Percentiles rank a stretch among this genome's conserved stretches.
These are phyloP conservation scores for Pestalotiopsis sp. DNA, from an alignment of 2,329 filamentous ascomycete species.

Conservation along the genomic window DNA sequence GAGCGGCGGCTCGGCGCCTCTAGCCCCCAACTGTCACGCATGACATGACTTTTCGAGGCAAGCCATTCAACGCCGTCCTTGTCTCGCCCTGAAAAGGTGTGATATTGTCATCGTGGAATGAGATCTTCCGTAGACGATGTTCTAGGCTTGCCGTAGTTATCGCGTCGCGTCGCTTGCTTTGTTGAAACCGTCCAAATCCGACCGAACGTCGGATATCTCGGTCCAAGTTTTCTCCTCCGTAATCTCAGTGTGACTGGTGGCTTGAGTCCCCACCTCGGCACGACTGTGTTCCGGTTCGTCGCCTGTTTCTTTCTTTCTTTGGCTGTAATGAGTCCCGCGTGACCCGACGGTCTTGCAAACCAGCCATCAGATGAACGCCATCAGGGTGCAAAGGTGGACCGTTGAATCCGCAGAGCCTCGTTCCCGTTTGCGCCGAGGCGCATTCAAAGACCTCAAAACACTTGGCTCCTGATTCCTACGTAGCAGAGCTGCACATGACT, in stretches of 20 bases:
- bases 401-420: conserved; percentile 14
- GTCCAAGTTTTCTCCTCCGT: conserved; percentile 10
- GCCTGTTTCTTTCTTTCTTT: conserved; percentile 41
- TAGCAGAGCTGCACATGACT: conserved; percentile 77
- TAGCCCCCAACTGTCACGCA: neutral
- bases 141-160: conserved; percentile 35
- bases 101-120: conserved; percentile 83
- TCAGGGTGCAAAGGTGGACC: conserved; percentile 16
- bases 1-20: neutral
- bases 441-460: conserved; percentile 81
- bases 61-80: conserved; percentile 47
- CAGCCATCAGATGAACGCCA: conserved; percentile 6
- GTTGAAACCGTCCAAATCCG: conserved; percentile 50
- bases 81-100: conserved; percentile 77
- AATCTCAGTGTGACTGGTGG: conserved; percentile 37
- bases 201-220: conserved; percentile 50
- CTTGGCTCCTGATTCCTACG: conserved; percentile 70
- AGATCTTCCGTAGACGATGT: conserved; percentile 71
- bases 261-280: conserved; percentile 44
- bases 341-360: conserved; percentile 14
- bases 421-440: conserved; percentile 36
- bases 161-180: conserved; percentile 39
- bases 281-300: conserved; percentile 45
- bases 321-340: conserved; percentile 33
- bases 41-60: neutral